Base-by-base conservation (phyloP, 169 alveolate species). In the Plasmodium vinckei region DNA sequence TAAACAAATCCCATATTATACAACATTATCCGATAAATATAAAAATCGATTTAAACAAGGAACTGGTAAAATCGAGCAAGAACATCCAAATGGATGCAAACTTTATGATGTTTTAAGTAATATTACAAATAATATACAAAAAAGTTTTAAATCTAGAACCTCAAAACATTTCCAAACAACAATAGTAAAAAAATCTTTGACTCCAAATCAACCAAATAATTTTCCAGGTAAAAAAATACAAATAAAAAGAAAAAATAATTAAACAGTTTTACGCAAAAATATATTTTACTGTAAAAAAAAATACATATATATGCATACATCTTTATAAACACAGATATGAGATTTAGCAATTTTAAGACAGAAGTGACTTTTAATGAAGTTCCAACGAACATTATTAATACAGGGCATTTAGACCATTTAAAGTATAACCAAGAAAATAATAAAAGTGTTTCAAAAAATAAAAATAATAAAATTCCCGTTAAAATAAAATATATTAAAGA, bases 401-500 rank as follows among this genome's bases (percentile, higher is more conserved):
- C 42, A 3, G 5, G 42, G 7, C 4, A 33, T 33, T 3, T 33
- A 5, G 42, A 33, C 42, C 4, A 5, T 33, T 33, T 33, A 33
- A 33, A 33, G 5, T 33, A 33, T 3, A 33, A 0, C 5, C 42
- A 5, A 44, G 61, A 72, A 39, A 64, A 57, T 19, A 42, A 61
- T 6, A 10, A 61, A 19, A 25, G 25, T 69, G 15, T 49, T 19
- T 15, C 2, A 0, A 49, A 63, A 49, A 63, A 27, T 12, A 57
- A 69, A 21, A 75, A 75, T 4, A 75, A 57, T 56, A 75, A 75
- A 75, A 75, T 75, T 25, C 88, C 88, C 9, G 77, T 75, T 10
- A 75, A 75, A 51, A 75, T 75, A 75, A 75, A 51, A 75, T 75
- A 75, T 69, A 63, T 75, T 63, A 63, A 51, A 15, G 88, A 75